Percentiles rank a stretch among this genome's conserved stretches.
These are phyloP conservation scores for Raddia guianensis DNA, from an alignment of 176 grass and related monocot genomes.

Conservation along the genomic window DNA sequence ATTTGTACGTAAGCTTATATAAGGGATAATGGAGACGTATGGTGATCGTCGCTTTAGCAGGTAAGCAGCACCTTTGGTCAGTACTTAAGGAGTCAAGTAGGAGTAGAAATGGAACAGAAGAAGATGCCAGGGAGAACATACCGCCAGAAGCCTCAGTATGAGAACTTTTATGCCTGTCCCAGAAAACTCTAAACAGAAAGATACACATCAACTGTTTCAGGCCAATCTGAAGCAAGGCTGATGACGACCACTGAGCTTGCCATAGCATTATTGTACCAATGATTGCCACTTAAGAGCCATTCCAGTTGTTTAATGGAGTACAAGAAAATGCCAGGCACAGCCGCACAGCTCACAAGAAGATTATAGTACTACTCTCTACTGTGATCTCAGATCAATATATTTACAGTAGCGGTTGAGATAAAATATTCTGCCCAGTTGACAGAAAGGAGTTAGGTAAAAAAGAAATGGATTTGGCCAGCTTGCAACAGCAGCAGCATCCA, in stretches of 20 bases:
- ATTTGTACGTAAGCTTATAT: neutral
- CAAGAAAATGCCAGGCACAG: slow-evolving; percentile 34
- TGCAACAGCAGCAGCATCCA: neutral
- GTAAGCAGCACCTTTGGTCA: slow-evolving; percentile 17
- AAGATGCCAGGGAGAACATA: slow-evolving; percentile 18
- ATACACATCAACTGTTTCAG: slow-evolving; percentile 18
- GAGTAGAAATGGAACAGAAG: neutral
- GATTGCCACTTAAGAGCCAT: slow-evolving; percentile 36
- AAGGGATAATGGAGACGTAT: neutral
- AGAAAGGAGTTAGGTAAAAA: neutral
- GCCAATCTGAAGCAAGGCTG: slow-evolving; percentile 11
- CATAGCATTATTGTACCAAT: slow-evolving; percentile 36
- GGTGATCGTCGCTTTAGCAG: neutral
- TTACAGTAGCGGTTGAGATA: neutral
- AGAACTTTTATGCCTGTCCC: slow-evolving; percentile 32
- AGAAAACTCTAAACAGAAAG: slow-evolving; percentile 32
- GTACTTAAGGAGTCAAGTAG: slow-evolving; percentile 15
- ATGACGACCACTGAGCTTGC: neutral
- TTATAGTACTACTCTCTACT: slow-evolving; percentile 5
- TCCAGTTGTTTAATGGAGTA: slow-evolving; percentile 29
- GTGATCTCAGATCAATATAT: neutral
- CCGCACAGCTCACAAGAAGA: slow-evolving; percentile 30
- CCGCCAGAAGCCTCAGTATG: slow-evolving; percentile 8
- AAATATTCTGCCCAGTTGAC: neutral
- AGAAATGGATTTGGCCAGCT: neutral